Base-by-base conservation (phyloP, 2,329 filamentous ascomycete genomes). In the Scedosporium apiospermum region DNA sequence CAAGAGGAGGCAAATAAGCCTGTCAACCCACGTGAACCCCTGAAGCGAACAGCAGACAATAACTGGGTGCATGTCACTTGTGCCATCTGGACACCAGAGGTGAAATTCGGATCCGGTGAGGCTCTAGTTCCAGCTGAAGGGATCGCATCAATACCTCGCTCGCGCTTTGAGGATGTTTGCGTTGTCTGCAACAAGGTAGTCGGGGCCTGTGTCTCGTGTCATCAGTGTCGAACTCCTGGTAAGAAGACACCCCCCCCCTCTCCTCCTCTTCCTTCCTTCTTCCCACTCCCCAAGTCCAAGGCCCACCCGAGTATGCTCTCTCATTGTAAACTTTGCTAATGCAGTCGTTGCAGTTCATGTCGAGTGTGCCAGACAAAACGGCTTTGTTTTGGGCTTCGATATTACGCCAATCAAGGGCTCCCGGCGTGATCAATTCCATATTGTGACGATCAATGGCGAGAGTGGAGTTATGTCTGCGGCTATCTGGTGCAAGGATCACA, bases 21-120 rank as follows among this genome's bases (percentile, higher is more conserved):
- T 1, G 75, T 88, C 42, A 85, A 91, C 66, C 95, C 95, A 27
- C 86, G 95, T 58, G 95, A 98, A 72, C 89, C 95, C 3, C 79
- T 99, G 65, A 99, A 99, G 76, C 86, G 91, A 58, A 99, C 95
- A 0, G 90, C 89, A 3, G 92, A 96, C 72, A 98, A 98, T 76
- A 98, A 98, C 71, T 99, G 95, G 95, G 91, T 97, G 16, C 95
- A 99, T 72, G 91, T 98, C 30, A 88, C 89, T 44, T 99, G 95
- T 71, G 93, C 95, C 1, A 80, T 96, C 18, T 98, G 91, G 87
- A 93, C 89, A 10, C 87, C 91, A 0, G 95, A 99, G 74, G 88
- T 96, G 69, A 95, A 93, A 70, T 99, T 97, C 73, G 93, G 90
- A 65, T 90, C 90, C 68, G 89, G 92, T 18, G 87, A 88, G 69